Percentiles rank a stretch among this genome's conserved stretches.
Conservation (phyloP, 768 basidiomycete species). For the Pholiota conissans region DNA sequence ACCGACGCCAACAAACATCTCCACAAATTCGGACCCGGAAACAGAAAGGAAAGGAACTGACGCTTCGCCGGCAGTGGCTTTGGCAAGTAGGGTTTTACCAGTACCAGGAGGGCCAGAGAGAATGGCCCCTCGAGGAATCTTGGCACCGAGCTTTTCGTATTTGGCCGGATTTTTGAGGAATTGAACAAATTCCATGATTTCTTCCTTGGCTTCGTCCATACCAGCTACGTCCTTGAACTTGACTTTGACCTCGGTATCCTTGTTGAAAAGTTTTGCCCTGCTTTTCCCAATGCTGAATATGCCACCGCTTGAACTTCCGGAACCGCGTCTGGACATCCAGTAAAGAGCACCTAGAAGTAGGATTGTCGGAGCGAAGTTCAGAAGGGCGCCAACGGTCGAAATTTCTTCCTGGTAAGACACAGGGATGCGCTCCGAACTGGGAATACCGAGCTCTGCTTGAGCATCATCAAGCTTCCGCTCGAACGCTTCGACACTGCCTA, state of each 20-base stretch:
- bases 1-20: conserved; percentile 99
- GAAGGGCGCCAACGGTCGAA: conserved; percentile 73
- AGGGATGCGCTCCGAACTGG: conserved; percentile 90
- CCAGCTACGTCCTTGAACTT: conserved; percentile 98
- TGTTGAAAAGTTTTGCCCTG: conserved; percentile 92
- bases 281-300: conserved; percentile 98
- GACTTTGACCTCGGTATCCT: conserved; percentile 91
- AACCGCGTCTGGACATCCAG: conserved; percentile 79
- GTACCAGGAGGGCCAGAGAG: conserved; percentile 96
- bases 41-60: conserved; percentile 98
- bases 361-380: conserved; percentile 94
- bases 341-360: conserved; percentile 88
- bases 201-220: conserved; percentile 99
- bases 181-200: conserved; percentile 99
- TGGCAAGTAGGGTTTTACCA: conserved; percentile 96
- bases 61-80: conserved; percentile 98
- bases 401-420: conserved; percentile 97
- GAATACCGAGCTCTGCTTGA: conserved; percentile 89
- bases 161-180: conserved; percentile 94
- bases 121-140: conserved; percentile 95
- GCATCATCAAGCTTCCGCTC: conserved; percentile 95
- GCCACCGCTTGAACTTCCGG: conserved; percentile 73
- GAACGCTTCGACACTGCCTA: conserved; percentile 95
- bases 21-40: conserved; percentile 98
- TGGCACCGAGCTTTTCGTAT: conserved; percentile 96